Conservation (phyloP, 75 land plant genomes). For the Cunninghamia lanceolata region DNA sequence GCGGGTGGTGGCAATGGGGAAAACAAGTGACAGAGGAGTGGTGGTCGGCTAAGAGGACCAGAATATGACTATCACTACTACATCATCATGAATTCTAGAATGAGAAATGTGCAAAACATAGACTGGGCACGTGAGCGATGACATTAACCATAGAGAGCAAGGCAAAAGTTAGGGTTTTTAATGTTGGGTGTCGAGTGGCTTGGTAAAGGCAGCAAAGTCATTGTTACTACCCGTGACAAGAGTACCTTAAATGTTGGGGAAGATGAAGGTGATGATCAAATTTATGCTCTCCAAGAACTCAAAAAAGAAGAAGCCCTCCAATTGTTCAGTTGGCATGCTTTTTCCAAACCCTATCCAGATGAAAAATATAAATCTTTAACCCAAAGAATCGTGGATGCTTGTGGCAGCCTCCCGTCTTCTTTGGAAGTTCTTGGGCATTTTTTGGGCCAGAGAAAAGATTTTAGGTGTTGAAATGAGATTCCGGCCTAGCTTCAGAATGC, state of each 20-base stretch:
- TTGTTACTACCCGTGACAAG: background rate
- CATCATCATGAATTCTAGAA: too few species aligned
- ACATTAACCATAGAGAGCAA: too few species aligned
- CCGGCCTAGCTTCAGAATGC: background rate
- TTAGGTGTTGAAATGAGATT: background rate
- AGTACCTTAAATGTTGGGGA: background rate
- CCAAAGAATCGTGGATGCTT: background rate
- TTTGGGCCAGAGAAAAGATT: background rate
- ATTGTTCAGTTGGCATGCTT: background rate
- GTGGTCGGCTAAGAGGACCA: too few species aligned
- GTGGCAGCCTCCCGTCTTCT: background rate
- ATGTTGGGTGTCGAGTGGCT: background rate
- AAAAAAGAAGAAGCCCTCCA: background rate
- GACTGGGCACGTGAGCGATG: too few species aligned
- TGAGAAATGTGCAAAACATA: too few species aligned
- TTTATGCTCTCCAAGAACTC: background rate
- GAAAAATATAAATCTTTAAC: background rate
- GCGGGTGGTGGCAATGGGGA: too few species aligned
- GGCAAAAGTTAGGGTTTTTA: too few species aligned
- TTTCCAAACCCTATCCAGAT: background rate
- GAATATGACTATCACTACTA: too few species aligned
- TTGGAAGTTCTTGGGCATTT: background rate
- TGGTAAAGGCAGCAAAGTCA: background rate
- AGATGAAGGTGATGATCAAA: background rate
- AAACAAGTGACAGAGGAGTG: too few species aligned